A percentile compares a stretch with the other conserved stretches of the same genome.
Conservation (phyloP, 2,329 filamentous ascomycete species). For the Metarhizium humberi region DNA sequence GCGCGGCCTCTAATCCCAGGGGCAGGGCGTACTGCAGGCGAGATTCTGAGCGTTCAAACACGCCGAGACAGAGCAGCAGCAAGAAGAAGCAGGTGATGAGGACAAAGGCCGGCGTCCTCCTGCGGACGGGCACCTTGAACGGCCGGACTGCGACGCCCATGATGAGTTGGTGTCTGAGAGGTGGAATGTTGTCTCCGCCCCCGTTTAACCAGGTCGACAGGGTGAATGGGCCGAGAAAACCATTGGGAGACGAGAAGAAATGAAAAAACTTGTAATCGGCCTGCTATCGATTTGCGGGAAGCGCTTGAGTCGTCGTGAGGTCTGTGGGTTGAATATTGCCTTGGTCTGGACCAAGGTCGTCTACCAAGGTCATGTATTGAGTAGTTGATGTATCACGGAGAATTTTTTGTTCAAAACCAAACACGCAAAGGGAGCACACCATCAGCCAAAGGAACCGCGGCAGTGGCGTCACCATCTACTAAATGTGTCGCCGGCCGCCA, state of each 20-base stretch:
- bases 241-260: not conserved
- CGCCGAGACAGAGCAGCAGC: conserved; percentile 3
- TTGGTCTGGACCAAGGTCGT: not conserved
- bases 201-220: not conserved
- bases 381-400: not conserved
- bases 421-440: not conserved
- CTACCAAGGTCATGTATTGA: not conserved
- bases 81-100: not conserved
- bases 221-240: not conserved
- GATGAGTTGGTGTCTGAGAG: not conserved
- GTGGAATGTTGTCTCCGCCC: too few relatives aligned
- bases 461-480: not conserved
- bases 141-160: conserved; percentile 7
- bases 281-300: not conserved
- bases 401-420: not conserved
- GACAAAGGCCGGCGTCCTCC: not conserved
- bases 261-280: too few relatives aligned
- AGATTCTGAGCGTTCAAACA: conserved; percentile 6
- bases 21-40: conserved; percentile 10
- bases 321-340: not conserved
- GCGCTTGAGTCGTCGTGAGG: not conserved
- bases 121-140: conserved; percentile 5
- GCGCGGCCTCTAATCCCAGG: conserved; percentile 13
- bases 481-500: too few relatives aligned
- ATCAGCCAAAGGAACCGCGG: not conserved